A percentile compares a stretch with the other conserved stretches of the same genome.
Conservation (phyloP, 2,329 filamentous ascomycete genomes). For the Penicillium sp. region DNA sequence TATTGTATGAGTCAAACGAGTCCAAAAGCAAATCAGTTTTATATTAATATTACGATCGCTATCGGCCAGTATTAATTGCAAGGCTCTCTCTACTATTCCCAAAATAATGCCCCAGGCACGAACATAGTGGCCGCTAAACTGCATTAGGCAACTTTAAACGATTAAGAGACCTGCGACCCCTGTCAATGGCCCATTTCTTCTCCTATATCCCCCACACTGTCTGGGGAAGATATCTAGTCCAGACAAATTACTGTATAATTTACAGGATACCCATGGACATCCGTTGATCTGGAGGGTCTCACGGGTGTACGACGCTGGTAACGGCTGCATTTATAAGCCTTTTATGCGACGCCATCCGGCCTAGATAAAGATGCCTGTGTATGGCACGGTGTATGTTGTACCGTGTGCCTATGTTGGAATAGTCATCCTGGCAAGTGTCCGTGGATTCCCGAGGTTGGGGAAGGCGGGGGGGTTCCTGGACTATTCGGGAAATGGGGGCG, state of each 20-base stretch:
- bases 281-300: neutral
- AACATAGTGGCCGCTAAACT: neutral
- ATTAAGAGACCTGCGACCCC: neutral
- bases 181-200: neutral
- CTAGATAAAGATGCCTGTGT: neutral
- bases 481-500: neutral
- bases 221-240: neutral
- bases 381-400: neutral
- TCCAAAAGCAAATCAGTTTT: neutral
- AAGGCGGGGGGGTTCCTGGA: neutral
- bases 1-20: neutral
- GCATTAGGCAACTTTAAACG: neutral
- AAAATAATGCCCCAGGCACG: neutral
- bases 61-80: neutral
- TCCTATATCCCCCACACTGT: neutral
- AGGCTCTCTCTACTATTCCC: neutral
- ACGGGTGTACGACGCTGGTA: slow-evolving; percentile 1
- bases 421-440: neutral
- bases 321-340: slow-evolving; percentile 6
- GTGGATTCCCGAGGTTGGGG: neutral
- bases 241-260: neutral
- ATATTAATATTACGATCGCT: neutral
- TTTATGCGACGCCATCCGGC: neutral
- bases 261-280: neutral
- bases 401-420: neutral